A percentile compares a stretch with the other conserved stretches of the same genome.
Evolutionary conservation across 2,329 filamentous ascomycete genomes (phyloP).

Genomic region (Diaporthe sp.): DNA sequence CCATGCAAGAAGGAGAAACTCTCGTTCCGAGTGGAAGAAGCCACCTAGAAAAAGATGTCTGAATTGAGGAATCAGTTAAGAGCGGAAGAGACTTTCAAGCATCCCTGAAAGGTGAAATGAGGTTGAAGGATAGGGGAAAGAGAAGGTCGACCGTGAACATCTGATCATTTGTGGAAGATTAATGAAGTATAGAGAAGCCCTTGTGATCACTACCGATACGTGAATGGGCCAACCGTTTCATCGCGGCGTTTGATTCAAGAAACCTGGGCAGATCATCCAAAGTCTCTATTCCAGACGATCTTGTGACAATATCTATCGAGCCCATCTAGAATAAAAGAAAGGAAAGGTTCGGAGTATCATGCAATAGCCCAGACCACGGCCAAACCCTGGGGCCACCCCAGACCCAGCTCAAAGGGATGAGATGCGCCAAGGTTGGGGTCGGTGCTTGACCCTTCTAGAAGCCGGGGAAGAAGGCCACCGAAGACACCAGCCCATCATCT

Average conservation of each 20-base stretch:
- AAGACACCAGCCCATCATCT: neutral
- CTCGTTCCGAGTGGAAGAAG: neutral
- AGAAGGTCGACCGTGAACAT: neutral
- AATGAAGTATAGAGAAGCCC: neutral
- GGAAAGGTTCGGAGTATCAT: too few species aligned
- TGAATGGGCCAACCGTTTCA: neutral
- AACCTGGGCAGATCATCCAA: neutral
- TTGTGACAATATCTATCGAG: neutral
- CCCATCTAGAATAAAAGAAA: neutral
- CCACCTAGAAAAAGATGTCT: neutral
- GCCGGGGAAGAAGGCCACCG: neutral
- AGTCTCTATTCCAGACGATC: neutral
- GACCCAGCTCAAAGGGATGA: neutral
- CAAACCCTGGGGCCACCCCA: neutral
- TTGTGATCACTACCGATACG: too few species aligned
- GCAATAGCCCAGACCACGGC: neutral
- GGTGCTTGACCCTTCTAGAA: conserved; percentile 6
- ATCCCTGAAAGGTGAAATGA: neutral
- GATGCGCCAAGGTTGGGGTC: neutral
- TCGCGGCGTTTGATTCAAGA: neutral
- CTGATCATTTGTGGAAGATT: neutral
- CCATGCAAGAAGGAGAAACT: neutral
- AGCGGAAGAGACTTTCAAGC: neutral
- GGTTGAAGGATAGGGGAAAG: neutral
- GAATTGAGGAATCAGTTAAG: too few species aligned